phyloP scores from a whole-genome alignment of 139 green algal species.

The Coelastrella sp. region DNA sequence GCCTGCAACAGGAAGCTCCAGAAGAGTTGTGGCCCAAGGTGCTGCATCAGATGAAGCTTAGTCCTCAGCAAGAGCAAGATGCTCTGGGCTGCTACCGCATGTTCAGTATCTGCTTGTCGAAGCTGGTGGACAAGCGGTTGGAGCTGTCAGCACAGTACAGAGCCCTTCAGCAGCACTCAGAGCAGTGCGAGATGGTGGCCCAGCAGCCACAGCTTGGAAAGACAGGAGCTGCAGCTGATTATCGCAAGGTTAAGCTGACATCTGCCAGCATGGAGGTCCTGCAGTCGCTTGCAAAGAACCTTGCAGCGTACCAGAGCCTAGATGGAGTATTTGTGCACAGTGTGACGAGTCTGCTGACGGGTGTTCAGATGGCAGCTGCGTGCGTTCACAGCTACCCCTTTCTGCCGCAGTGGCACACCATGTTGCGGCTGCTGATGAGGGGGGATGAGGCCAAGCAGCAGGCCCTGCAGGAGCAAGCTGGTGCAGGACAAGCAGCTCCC shows the following conservation, averaged over 20 bases:
- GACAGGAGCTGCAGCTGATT: background rate
- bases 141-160: slow-evolving; percentile 18
- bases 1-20: background rate
- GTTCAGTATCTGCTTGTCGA: slow-evolving; percentile 5
- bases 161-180: slow-evolving; percentile 23
- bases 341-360: slow-evolving; percentile 23
- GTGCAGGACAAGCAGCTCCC: background rate
- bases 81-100: slow-evolving; percentile 15
- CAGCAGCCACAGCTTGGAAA: background rate
- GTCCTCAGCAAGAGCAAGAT: slow-evolving; percentile 11
- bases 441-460: background rate
- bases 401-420: slow-evolving; percentile 30
- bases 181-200: background rate
- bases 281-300: slow-evolving; percentile 16
- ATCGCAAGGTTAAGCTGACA: background rate
- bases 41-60: background rate
- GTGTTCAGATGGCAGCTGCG: slow-evolving; percentile 10
- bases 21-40: slow-evolving; percentile 25
- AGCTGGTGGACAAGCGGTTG: slow-evolving; percentile 28
- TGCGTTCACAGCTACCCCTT: slow-evolving; percentile 26
- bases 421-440: background rate
- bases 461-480: background rate
- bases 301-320: slow-evolving; percentile 10
- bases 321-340: slow-evolving; percentile 36
- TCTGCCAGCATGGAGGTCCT: slow-evolving; percentile 22